A percentile compares a stretch with the other conserved stretches of the same genome.
Conservation (phyloP, 352 stramenopile genomes). For the Globisporangium radiosum region DNA sequence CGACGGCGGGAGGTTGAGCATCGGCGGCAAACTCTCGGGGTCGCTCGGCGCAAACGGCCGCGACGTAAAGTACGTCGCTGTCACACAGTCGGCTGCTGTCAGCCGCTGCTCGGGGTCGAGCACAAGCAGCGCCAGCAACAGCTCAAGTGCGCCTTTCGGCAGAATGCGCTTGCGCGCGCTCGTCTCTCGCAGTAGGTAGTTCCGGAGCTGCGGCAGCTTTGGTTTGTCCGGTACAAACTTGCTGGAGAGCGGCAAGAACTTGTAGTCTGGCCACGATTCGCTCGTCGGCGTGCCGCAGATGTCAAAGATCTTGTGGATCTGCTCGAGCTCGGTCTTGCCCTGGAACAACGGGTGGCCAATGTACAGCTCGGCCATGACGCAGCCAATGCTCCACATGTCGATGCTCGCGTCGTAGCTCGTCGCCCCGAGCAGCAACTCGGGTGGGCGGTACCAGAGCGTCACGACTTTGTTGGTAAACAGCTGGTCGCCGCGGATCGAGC, state of each 20-base stretch:
- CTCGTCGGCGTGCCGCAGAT: slow-evolving; percentile 80
- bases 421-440: slow-evolving; percentile 91
- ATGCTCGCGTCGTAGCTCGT: slow-evolving; percentile 91
- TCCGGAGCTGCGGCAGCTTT: slow-evolving; percentile 53
- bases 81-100: slow-evolving; percentile 88
- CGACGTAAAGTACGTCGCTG: slow-evolving; percentile 92
- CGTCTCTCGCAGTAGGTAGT: slow-evolving; percentile 74
- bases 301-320: slow-evolving; percentile 87
- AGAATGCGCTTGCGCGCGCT: slow-evolving; percentile 70
- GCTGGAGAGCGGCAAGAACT: slow-evolving; percentile 71
- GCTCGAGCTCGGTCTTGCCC: slow-evolving; percentile 83
- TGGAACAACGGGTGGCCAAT: slow-evolving; percentile 84
- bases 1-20: slow-evolving; percentile 68
- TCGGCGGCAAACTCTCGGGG: slow-evolving; percentile 54
- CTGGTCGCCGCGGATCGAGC: slow-evolving; percentile 78
- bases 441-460: slow-evolving; percentile 93
- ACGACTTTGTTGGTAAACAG: slow-evolving; percentile 95
- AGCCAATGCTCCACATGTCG: slow-evolving; percentile 95
- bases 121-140: slow-evolving; percentile 92
- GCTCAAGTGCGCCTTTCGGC: slow-evolving; percentile 82
- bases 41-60: slow-evolving; percentile 59
- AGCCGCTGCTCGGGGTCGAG: slow-evolving; percentile 93
- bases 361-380: slow-evolving; percentile 83
- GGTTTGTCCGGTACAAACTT: slow-evolving; percentile 81
- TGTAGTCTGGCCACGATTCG: slow-evolving; percentile 82